These are phyloP conservation scores for Ophiosphaerella korrae DNA, from an alignment of 2,329 filamentous ascomycete species.

Conservation along the genomic window DNA sequence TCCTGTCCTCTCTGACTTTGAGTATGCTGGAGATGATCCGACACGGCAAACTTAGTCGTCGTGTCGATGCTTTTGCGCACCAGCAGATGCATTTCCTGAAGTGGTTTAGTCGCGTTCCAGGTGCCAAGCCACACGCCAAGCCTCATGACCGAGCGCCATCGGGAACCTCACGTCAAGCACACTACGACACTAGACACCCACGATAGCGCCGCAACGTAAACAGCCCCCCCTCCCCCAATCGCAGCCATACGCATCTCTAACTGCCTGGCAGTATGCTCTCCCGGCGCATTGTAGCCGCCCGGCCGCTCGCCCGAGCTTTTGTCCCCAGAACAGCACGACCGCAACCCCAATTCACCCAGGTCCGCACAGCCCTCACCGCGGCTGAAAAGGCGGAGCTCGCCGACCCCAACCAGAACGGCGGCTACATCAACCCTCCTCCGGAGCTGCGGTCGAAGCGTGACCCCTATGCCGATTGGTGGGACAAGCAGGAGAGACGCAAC, in stretches of 20 bases:
- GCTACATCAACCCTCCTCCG: slow-evolving; percentile 77
- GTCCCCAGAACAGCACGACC: slow-evolving; percentile 36
- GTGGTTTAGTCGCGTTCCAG: slow-evolving; percentile 5
- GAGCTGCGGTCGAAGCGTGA: slow-evolving; percentile 92
- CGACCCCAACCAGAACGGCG: slow-evolving; percentile 75
- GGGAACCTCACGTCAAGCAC: slow-evolving; percentile 33
- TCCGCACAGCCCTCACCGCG: slow-evolving; percentile 42
- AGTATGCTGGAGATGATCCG: background rate
- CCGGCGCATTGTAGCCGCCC: slow-evolving; percentile 49
- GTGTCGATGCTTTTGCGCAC: slow-evolving; percentile 13
- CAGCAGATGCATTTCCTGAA: slow-evolving; percentile 8
- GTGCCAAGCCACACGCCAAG: slow-evolving; percentile 16
- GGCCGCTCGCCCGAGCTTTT: slow-evolving; percentile 47
- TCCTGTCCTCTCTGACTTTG: background rate
- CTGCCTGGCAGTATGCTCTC: slow-evolving; percentile 47
- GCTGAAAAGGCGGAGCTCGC: slow-evolving; percentile 54
- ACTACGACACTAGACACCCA: slow-evolving; percentile 21
- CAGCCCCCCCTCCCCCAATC: slow-evolving; percentile 16
- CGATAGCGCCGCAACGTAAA: slow-evolving; percentile 37
- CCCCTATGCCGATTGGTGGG: slow-evolving; percentile 93
- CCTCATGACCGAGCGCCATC: slow-evolving; percentile 31
- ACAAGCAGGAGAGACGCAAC: slow-evolving; percentile 95
- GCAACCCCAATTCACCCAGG: slow-evolving; percentile 43
- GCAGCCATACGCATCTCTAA: slow-evolving; percentile 49
- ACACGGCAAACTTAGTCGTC: slow-evolving; percentile 4